A percentile compares a stretch with the other conserved stretches of the same genome.
These are phyloP conservation scores for Penicillium coffeae DNA, from an alignment of 495 filamentous ascomycete genomes.

Conservation along the genomic window DNA sequence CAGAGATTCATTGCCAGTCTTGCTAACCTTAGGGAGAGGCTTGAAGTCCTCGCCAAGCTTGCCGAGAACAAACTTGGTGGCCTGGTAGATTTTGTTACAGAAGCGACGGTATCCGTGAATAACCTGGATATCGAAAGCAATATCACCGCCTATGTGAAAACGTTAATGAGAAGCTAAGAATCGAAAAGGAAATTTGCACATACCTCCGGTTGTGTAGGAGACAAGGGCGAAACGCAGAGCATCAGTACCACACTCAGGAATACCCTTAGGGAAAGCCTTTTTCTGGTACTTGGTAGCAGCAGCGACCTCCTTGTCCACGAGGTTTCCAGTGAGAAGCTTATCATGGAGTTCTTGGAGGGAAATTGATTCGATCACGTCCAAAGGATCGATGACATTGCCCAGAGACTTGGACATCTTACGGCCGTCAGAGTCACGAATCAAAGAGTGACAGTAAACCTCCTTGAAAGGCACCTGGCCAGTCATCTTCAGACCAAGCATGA, in stretches of 20 bases:
- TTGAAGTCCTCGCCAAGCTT: constrained; percentile 69
- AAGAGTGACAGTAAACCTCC: constrained; percentile 74
- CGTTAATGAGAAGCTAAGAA: background rate
- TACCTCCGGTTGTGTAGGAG: constrained; percentile 80
- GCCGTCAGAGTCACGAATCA: constrained; percentile 74
- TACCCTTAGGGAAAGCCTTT: constrained; percentile 72
- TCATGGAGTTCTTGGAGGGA: constrained; percentile 62
- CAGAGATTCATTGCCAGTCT: constrained; percentile 65
- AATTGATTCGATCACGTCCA: constrained; percentile 76
- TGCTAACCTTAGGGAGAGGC: constrained; percentile 50
- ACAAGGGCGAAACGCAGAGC: constrained; percentile 79
- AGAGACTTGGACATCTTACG: constrained; percentile 84
- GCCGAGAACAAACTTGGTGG: constrained; percentile 80
- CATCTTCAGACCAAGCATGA: constrained; percentile 74
- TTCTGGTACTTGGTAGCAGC: constrained; percentile 74
- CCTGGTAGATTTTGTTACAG: constrained; percentile 91
- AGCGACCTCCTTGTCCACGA: constrained; percentile 69
- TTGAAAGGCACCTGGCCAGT: constrained; percentile 73
- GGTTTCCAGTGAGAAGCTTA: constrained; percentile 67
- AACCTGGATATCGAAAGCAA: constrained; percentile 79
- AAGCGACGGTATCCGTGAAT: constrained; percentile 82
- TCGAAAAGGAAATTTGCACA: constrained; percentile 18
- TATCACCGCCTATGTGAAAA: constrained; percentile 58
- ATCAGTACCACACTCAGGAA: constrained; percentile 84
- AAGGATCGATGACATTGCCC: constrained; percentile 78